These are phyloP conservation scores for Rossbeevera mucosa DNA, from an alignment of 768 basidiomycete genomes.

Conservation along the genomic window DNA sequence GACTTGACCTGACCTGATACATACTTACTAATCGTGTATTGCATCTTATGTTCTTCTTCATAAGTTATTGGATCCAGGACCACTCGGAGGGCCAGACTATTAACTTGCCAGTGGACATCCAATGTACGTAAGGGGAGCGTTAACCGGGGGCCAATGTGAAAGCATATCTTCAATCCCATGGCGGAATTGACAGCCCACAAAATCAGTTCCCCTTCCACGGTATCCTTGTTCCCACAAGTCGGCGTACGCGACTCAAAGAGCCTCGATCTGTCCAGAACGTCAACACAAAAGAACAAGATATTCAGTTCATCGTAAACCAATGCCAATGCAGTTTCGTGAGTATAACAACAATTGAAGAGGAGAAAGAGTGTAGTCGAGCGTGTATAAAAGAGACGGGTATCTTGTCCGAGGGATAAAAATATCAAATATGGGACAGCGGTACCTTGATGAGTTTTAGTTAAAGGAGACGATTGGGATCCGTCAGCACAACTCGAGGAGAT, in stretches of 20 bases:
- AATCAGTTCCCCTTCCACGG: background rate
- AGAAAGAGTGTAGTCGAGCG: background rate
- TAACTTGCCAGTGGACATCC: too few relatives aligned
- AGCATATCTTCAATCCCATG: too few relatives aligned
- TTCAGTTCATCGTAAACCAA: background rate
- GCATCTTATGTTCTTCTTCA: too few relatives aligned
- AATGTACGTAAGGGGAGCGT: too few relatives aligned
- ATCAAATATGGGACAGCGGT: background rate
- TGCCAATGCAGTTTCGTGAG: background rate
- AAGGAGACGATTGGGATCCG: background rate
- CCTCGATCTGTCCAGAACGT: background rate
- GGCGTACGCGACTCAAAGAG: background rate
- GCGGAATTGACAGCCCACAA: too few relatives aligned
- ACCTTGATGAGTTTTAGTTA: slow-evolving; percentile 1
- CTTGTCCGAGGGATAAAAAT: slow-evolving; percentile 11
- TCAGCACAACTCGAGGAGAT: slow-evolving; percentile 56
- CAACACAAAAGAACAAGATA: slow-evolving; percentile 6
- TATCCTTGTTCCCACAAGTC: background rate
- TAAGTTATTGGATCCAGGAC: too few relatives aligned
- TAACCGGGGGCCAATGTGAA: too few relatives aligned
- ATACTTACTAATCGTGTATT: too few relatives aligned
- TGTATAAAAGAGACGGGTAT: slow-evolving; percentile 16
- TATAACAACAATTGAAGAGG: background rate
- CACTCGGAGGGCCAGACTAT: too few relatives aligned
- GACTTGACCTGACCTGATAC: too few relatives aligned